phyloP scores from a whole-genome alignment of 176 grass and related monocot species.

The Ensete ventricosum region DNA sequence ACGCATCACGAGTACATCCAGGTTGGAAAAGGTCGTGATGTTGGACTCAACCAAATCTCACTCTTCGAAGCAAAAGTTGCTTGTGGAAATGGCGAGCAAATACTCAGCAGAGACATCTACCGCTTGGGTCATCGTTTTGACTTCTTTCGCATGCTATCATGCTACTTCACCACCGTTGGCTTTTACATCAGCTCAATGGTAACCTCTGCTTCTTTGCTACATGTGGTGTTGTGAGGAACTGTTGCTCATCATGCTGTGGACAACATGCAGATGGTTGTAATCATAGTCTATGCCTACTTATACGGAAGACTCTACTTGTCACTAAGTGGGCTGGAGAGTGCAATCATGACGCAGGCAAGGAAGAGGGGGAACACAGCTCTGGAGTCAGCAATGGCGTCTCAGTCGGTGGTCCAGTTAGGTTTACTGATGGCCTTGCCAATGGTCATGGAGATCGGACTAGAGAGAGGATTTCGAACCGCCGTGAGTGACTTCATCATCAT shows the following conservation, averaged over 20 bases:
- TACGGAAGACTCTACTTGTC: constrained; percentile 66
- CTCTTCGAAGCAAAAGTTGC: constrained; percentile 85
- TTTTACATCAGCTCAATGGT: constrained; percentile 92
- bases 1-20: constrained; percentile 98
- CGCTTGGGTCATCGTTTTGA: constrained; percentile 81
- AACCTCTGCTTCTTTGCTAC: constrained; percentile 2
- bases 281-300: constrained; percentile 57
- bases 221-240: not conserved
- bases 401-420: constrained; percentile 87
- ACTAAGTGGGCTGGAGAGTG: constrained; percentile 55
- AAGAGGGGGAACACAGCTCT: constrained; percentile 47
- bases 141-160: constrained; percentile 89
- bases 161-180: constrained; percentile 83
- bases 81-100: constrained; percentile 77
- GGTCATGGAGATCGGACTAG: constrained; percentile 95
- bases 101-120: constrained; percentile 67
- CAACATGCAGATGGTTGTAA: constrained; percentile 45
- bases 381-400: constrained; percentile 61
- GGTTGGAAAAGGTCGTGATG: constrained; percentile 95
- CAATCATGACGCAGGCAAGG: constrained; percentile 46
- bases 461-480: constrained; percentile 89
- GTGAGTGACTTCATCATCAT: constrained; percentile 89
- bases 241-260: not conserved
- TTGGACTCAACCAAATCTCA: constrained; percentile 95
- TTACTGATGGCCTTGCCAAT: constrained; percentile 83